Evolutionary conservation across 805 yeast genomes (phyloP), one percentile per base, ranked within the genome.

Genomic region (Ogataea pini): DNA sequence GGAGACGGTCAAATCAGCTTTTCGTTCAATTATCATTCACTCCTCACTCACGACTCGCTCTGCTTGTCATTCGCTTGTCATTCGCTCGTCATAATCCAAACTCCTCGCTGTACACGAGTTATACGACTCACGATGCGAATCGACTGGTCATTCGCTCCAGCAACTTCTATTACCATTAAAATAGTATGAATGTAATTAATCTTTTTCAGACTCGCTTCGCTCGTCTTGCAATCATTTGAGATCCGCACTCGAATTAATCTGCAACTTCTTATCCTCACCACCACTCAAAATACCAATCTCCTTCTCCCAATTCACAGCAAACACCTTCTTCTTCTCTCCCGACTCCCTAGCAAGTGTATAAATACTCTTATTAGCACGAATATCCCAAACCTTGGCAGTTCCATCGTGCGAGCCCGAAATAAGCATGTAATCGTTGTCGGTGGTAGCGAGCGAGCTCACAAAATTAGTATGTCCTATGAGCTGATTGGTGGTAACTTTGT

Each of bases 401-500:
- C 98, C 97, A 68, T 94, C 99, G 65, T 91, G 97, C n/a, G 97
- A 89, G 10, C 86, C 96, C 4, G 96, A 88, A 17, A 88, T 81
- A 59, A 94, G 77, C 83, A 89, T 82, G 69, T 87, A 84, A 42
- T 84, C 88, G 62, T 83, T 87, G 46, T 78, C 79, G 7, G 97
- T 96, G 4, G 86, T 79, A 24, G 85, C 80, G 56, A 94, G 72
- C 1, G 85, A 78, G 9, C 85, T 92, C 32, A 94, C 98, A 64
- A 94, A 91, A 69, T 91, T 92, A 37, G 85, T 80, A 67, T 94
- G 99, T 5, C 99, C 99, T 42, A 81, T 73, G 45, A 94, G 76
- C 67, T 90, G 95, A 40, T 77, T 72, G 46, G 79, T 83, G 48
- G 83, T 85, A 13, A 82, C 76, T 33, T 85, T 77, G 7, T 82